Evolutionary conservation across 2,329 filamentous ascomycete species (phyloP).

Genomic region (Calonectria crousiana): DNA sequence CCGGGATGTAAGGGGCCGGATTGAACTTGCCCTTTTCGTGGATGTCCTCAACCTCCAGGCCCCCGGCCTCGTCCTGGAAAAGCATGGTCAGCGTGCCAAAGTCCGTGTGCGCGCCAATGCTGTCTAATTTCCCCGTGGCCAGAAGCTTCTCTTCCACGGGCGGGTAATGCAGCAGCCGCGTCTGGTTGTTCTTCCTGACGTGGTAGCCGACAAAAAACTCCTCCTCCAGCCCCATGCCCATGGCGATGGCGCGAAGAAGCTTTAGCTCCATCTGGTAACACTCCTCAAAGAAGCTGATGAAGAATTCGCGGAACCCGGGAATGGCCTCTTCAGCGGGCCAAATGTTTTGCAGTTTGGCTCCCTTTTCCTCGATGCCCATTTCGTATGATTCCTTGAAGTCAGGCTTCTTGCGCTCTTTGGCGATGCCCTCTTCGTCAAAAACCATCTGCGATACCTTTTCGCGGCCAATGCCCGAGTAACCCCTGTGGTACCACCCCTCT

Average conservation of each 20-base stretch:
- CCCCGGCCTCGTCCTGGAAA: slow-evolving; percentile 59
- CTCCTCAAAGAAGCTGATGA: slow-evolving; percentile 71
- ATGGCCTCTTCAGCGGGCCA: slow-evolving; percentile 37
- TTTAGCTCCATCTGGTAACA: slow-evolving; percentile 79
- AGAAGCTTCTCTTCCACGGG: slow-evolving; percentile 46
- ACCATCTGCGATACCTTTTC: slow-evolving; percentile 50
- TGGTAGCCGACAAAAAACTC: slow-evolving; percentile 77
- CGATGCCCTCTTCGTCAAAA: slow-evolving; percentile 41
- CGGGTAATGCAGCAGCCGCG: slow-evolving; percentile 68
- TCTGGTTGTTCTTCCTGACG: slow-evolving; percentile 67
- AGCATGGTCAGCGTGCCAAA: slow-evolving; percentile 60
- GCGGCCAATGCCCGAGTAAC: slow-evolving; percentile 48
- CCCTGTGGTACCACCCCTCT: slow-evolving; percentile 49
- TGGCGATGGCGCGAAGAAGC: slow-evolving; percentile 81
- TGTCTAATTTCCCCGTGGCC: slow-evolving; percentile 36
- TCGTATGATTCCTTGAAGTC: slow-evolving; percentile 56
- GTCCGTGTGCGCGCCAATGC: slow-evolving; percentile 48
- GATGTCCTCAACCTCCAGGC: slow-evolving; percentile 59
- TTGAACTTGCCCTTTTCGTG: slow-evolving; percentile 51
- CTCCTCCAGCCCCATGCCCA: slow-evolving; percentile 77
- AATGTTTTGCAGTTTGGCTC: slow-evolving; percentile 35
- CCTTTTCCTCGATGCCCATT: slow-evolving; percentile 50
- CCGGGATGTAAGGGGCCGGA: slow-evolving; percentile 42
- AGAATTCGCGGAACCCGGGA: slow-evolving; percentile 37
- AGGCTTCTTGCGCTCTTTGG: slow-evolving; percentile 44